Evolutionary conservation across 2,329 filamentous ascomycete species (phyloP).

Genomic region (Fusarium subtropicale): DNA sequence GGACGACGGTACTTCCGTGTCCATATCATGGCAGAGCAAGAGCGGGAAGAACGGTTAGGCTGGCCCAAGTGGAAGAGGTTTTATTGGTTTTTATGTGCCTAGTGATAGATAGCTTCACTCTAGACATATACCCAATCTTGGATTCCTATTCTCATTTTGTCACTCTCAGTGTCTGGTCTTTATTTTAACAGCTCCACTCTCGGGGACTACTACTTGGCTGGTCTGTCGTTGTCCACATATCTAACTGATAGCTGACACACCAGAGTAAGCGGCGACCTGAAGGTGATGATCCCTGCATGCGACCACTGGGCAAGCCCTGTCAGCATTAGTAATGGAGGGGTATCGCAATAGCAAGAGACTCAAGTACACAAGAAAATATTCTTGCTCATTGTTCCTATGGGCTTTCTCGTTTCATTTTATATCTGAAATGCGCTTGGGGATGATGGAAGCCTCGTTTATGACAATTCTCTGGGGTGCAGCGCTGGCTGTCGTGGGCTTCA

Average conservation of each 20-base stretch:
- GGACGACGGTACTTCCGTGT: slow-evolving; percentile 88
- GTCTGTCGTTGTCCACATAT: not conserved
- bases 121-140: not conserved
- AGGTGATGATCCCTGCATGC: not conserved
- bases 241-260: not conserved
- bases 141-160: too few species aligned
- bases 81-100: slow-evolving; percentile 75
- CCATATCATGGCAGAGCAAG: slow-evolving; percentile 79
- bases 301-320: not conserved
- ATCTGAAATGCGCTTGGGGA: not conserved
- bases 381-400: not conserved
- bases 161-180: too few species aligned
- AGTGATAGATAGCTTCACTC: slow-evolving; percentile 56
- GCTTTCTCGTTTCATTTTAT: not conserved
- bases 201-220: too few species aligned
- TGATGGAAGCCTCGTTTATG: not conserved
- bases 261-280: not conserved
- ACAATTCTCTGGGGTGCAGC: not conserved
- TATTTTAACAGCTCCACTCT: not conserved
- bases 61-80: slow-evolving; percentile 83
- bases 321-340: not conserved
- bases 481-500: not conserved
- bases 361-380: not conserved
- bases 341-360: not conserved
- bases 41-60: slow-evolving; percentile 75